Base-by-base conservation (phyloP, 2,329 filamentous ascomycete species). In the Thermoascus crustaceus region DNA sequence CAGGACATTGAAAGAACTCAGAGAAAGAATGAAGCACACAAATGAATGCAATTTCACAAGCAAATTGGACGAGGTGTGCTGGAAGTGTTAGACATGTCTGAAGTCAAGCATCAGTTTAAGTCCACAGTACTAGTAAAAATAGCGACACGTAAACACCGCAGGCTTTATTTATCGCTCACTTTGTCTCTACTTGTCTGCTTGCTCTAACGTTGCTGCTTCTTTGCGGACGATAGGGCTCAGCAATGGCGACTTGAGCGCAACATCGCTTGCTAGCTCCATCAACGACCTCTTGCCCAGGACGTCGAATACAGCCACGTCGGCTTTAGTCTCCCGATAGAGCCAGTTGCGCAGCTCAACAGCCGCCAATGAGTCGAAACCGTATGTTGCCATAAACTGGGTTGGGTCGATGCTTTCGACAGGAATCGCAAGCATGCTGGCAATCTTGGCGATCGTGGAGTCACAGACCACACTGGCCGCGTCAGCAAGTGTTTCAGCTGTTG, bases 171-270 rank as follows among this genome's bases (percentile, higher is more conserved):
- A n/a, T n/a, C n/a, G n/a, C n/a, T n/a, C n/a, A n/a, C n/a, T n/a
- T n/a, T n/a, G n/a, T n/a, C n/a, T n/a, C n/a, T n/a, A n/a, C n/a
- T n/a, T n/a, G n/a, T n/a, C n/a, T n/a, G n/a, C n/a, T n/a, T n/a
- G n/a, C n/a, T n/a, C 68, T 68, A 25, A 4, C 7, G 21, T 29
- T 29, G n/a, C 26, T 29, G 13, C 8, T 29, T 14, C 26, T 11
- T 9, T 11, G 7, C 13, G 8, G 6, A 29, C 6, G 7, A 7
- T 11, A 7, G 8, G 8, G 26, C 13, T 29, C 29, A 31, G 7
- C 29, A 31, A 7, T 7, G 11, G 7, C 9, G 29, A 16, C 34
- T 38, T 39, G n/a, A 13, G 21, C 4, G 29, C 39, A 38, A 45
- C 34, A 27, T 37, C 35, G 10, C 16, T 17, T 8, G 42, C 37